A percentile compares a stretch with the other conserved stretches of the same genome.
Conservation (phyloP, 345 rosid species). For the Citrus sinensis region DNA sequence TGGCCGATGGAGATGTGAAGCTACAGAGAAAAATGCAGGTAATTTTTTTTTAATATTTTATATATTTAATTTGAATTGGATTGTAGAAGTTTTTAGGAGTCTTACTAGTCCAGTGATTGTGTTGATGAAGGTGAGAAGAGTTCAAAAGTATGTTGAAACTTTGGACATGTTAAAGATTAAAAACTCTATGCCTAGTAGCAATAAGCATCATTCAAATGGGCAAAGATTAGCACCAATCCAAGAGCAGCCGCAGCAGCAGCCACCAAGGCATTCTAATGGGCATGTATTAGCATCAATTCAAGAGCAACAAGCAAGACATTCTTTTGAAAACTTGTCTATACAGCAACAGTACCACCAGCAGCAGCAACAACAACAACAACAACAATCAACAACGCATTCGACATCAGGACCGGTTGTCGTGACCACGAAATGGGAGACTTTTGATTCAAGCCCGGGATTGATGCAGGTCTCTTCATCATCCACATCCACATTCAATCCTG, state of each 20-base stretch:
- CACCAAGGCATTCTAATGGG: slow-evolving; percentile 33
- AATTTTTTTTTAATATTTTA: not conserved
- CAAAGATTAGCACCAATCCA: slow-evolving; percentile 25
- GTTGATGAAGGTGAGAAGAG: slow-evolving; percentile 71
- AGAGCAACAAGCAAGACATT: slow-evolving; percentile 35
- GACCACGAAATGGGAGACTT: slow-evolving; percentile 92
- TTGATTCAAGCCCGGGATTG: slow-evolving; percentile 47
- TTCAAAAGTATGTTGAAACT: slow-evolving; percentile 88
- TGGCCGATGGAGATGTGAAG: slow-evolving; percentile 86
- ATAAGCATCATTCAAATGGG: slow-evolving; percentile 44
- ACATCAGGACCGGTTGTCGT: slow-evolving; percentile 55
- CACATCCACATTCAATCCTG: slow-evolving; percentile 1
- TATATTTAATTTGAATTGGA: not conserved
- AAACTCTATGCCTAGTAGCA: slow-evolving; percentile 46
- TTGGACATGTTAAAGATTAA: slow-evolving; percentile 83
- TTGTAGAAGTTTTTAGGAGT: not conserved
- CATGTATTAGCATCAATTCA: slow-evolving; percentile 37
- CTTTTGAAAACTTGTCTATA: slow-evolving; percentile 43
- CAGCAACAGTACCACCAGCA: slow-evolving; percentile 32
- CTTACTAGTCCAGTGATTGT: not conserved
- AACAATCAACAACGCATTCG: slow-evolving; percentile 36
- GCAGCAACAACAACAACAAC: slow-evolving; percentile 28
- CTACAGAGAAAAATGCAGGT: slow-evolving; percentile 98
- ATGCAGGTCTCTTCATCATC: slow-evolving; percentile 35
- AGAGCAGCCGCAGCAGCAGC: slow-evolving; percentile 22